phyloP scores from a whole-genome alignment of 164 flowering plant species.

The Cinnamomum micranthum region DNA sequence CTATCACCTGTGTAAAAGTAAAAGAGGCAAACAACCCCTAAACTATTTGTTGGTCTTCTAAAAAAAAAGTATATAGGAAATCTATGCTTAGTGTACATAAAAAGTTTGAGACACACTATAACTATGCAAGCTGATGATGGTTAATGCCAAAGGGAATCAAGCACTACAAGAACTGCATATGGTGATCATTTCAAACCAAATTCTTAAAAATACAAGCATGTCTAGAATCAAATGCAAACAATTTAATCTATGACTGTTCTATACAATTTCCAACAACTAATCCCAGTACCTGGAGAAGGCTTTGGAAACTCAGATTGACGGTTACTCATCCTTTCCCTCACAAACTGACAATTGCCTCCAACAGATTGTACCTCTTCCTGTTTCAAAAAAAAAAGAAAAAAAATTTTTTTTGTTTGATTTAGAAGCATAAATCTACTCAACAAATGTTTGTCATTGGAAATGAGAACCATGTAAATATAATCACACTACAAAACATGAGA shows the following conservation, averaged over 20 bases:
- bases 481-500: not conserved
- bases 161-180: not conserved
- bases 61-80: no score
- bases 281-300: not conserved
- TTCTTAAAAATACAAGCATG: not conserved
- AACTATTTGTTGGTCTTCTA: not conserved
- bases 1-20: not conserved
- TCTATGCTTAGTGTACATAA: not conserved
- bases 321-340: conserved; percentile 2
- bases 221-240: not conserved
- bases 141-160: not conserved
- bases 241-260: not conserved
- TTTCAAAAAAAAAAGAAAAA: not conserved
- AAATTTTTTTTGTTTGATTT: not conserved
- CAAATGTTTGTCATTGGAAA: not conserved
- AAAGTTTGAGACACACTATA: no score
- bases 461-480: no score
- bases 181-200: not conserved
- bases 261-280: not conserved
- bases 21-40: not conserved
- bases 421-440: no score
- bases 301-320: not conserved
- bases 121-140: not conserved
- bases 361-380: not conserved
- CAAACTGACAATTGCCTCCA: not conserved